Base-by-base conservation (phyloP, 2,329 filamentous ascomycete species). In the Diaporthe australafricana region DNA sequence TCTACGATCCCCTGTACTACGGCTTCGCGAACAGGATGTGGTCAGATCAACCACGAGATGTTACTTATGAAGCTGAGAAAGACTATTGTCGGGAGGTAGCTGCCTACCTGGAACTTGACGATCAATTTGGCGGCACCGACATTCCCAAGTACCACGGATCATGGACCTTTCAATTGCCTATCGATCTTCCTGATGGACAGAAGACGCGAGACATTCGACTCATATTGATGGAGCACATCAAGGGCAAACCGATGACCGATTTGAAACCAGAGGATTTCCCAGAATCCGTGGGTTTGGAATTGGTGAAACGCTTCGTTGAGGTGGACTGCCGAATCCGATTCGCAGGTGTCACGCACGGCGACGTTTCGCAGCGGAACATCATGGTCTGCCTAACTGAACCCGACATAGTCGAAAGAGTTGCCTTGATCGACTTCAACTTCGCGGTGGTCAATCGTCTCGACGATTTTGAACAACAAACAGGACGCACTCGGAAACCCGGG, bases 1-100 rank as follows among this genome's bases (percentile, higher is more conserved):
- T 69, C 38, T 69, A 69, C 40, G 66, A 69, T 8, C 66, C 66
- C 0, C 17, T 69, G 20, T 69, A 69, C 53, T 69, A 69, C 30
- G 52, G 66, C 42, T 60, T 60, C 22, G 45, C 40, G n/a, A 0
- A 69, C 30, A 48, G 52, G 25, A 48, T 69, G 30, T 69, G 53
- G 66, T 47, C 52, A 4, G 42, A 30, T 5, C 35, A 25, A 3
- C 66, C 66, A 0, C 14, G 66, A 6, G 66, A 69, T 2, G 53
- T 69, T 3, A 38, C 53, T 0, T 25, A 60, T 9, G 66, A 69
- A 16, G 66, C 66, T 16, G 42, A 60, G 1, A 60, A 17, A 22
- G 66, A 69, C 27, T 60, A 69, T 17, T 0, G 14, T 5, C n/a
- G 52, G 8, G 66, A 69, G 35, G 66, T 60, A 0, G 66, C 66